A percentile compares a stretch with the other conserved stretches of the same genome.
phyloP scores from a whole-genome alignment of 257 asterid genomes.

The Capsicum chinense region DNA sequence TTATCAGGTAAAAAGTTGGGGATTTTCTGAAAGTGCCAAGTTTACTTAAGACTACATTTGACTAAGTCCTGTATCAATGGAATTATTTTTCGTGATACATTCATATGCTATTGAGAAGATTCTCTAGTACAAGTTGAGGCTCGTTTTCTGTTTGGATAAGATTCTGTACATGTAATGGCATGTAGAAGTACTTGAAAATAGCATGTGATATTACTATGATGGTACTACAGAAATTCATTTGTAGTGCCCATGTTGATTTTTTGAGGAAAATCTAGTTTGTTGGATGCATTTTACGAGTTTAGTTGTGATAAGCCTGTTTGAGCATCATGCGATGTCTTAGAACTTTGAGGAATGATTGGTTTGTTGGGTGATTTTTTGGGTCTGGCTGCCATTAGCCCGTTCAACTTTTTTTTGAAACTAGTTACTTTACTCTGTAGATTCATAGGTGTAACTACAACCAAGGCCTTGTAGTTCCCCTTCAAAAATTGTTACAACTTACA shows the following conservation, averaged over 20 bases:
- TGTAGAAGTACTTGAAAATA: background rate
- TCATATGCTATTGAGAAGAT: background rate
- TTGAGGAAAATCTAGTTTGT: constrained; percentile 9
- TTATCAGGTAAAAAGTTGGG: background rate
- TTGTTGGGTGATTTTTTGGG: background rate
- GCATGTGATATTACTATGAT: background rate
- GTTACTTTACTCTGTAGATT: too few species aligned
- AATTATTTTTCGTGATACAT: background rate
- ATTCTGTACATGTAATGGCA: background rate
- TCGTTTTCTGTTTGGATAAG: background rate
- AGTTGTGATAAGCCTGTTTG: background rate
- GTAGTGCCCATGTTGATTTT: background rate
- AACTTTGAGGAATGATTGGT: background rate
- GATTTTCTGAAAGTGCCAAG: background rate
- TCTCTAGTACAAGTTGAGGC: background rate
- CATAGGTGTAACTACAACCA: too few species aligned
- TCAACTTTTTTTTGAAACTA: too few species aligned
- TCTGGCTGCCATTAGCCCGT: background rate
- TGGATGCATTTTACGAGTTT: constrained; percentile 14
- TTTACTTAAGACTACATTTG: background rate
- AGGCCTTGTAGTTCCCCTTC: too few species aligned
- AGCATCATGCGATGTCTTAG: background rate
- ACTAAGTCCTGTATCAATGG: too few species aligned
- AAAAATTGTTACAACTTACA: too few species aligned
- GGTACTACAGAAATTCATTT: background rate